Evolutionary conservation across 169 alveolate species (phyloP).

Genomic region (Eimeria tenella): DNA sequence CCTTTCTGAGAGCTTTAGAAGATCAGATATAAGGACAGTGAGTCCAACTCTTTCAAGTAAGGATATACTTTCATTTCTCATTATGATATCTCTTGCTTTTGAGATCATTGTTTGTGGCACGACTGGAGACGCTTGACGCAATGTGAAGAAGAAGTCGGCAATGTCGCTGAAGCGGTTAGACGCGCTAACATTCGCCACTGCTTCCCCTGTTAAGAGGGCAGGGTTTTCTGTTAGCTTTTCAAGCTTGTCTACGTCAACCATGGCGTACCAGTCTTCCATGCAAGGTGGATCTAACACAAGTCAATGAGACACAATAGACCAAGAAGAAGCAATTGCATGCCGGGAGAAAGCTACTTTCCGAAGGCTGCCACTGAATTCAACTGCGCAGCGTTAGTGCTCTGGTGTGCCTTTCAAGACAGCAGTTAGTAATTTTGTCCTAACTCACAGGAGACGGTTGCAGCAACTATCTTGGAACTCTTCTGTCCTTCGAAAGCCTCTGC

Average conservation of each 20-base stretch:
- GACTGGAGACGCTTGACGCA: constrained; percentile 55
- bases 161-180: constrained; percentile 6
- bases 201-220: constrained; percentile 25
- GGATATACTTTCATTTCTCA: neutral
- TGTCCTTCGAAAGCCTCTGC: constrained; percentile 34
- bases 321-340: neutral
- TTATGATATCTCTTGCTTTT: neutral
- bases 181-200: constrained; percentile 54
- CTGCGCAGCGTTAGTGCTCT: neutral
- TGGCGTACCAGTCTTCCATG: constrained; percentile 56
- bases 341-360: neutral
- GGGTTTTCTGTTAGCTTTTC: constrained; percentile 45
- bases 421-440: neutral
- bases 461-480: neutral
- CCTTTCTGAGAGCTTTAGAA: constrained; percentile 26
- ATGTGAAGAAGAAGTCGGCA: constrained; percentile 11
- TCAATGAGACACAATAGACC: neutral
- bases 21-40: neutral
- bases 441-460: constrained; percentile 41
- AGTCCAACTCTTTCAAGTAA: constrained; percentile 53
- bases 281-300: constrained; percentile 27
- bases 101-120: constrained; percentile 8
- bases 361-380: neutral
- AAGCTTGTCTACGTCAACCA: constrained; percentile 15
- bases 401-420: neutral